phyloP scores from a whole-genome alignment of 2,329 filamentous ascomycete genomes.

The Talaromyces atroroseus region DNA sequence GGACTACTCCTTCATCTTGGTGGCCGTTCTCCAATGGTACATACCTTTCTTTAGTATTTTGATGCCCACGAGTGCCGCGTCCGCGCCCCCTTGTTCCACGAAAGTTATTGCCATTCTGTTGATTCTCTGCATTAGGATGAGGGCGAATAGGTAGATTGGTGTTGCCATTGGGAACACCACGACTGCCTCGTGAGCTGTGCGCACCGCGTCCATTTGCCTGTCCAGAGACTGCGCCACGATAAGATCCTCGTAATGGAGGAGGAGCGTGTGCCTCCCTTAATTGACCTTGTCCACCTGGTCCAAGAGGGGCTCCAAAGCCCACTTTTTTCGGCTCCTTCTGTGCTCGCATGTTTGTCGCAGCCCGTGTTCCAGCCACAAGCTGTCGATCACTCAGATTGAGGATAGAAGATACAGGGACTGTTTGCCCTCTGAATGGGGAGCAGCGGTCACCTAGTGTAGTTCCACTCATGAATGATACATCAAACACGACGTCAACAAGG shows the following conservation, averaged over 20 bases:
- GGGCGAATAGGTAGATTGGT: slow-evolving; percentile 29
- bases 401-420: slow-evolving; percentile 79
- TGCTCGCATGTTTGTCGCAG: slow-evolving; percentile 42
- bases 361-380: slow-evolving; percentile 56
- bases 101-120: slow-evolving; percentile 19
- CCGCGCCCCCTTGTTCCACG: slow-evolving; percentile 32
- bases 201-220: slow-evolving; percentile 26
- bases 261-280: slow-evolving; percentile 52
- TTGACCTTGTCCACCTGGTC: slow-evolving; percentile 57
- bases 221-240: slow-evolving; percentile 52
- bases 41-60: slow-evolving; percentile 33
- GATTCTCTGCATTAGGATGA: slow-evolving; percentile 22
- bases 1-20: slow-evolving; percentile 48
- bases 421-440: slow-evolving; percentile 88
- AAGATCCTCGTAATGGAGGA: slow-evolving; percentile 54
- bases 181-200: slow-evolving; percentile 28
- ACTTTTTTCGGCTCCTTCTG: slow-evolving; percentile 43
- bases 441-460: slow-evolving; percentile 86
- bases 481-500: slow-evolving; percentile 87
- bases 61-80: slow-evolving; percentile 24
- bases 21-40: slow-evolving; percentile 44
- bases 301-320: slow-evolving; percentile 54
- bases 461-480: slow-evolving; percentile 93
- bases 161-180: slow-evolving; percentile 22
- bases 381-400: slow-evolving; percentile 82